Conservation (phyloP, 2,329 filamentous ascomycete genomes). For the Neoarthrinium moseri region DNA sequence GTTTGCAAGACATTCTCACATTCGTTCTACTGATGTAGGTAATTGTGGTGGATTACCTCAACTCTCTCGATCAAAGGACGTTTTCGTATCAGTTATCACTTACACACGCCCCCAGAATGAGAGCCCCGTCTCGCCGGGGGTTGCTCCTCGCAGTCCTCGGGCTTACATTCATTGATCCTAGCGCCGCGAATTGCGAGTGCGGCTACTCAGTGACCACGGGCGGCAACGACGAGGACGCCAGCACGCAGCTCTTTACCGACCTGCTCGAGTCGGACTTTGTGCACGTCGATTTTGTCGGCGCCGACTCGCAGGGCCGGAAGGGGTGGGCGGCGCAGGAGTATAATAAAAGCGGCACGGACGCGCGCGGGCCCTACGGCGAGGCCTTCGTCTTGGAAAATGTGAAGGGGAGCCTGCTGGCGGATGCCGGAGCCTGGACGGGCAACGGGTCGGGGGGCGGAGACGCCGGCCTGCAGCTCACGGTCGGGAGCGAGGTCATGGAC, state of each 20-base stretch:
- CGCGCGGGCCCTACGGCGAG: constrained; percentile 66
- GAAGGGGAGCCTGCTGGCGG: constrained; percentile 46
- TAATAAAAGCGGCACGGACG: constrained; percentile 56
- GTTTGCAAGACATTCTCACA: no score
- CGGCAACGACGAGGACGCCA: constrained; percentile 31
- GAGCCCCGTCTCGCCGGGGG: no score
- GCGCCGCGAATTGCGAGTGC: constrained; percentile 62
- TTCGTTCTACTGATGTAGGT: no score
- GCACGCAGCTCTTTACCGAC: constrained; percentile 61
- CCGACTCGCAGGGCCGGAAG: constrained; percentile 33
- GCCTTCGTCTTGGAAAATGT: constrained; percentile 58
- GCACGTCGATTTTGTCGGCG: constrained; percentile 45
- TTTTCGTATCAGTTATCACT: no score
- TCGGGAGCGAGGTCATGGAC: constrained; percentile 42
- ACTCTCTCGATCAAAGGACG: no score
- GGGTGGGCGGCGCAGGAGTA: constrained; percentile 67
- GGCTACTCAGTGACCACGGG: constrained; percentile 61
- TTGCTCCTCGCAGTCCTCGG: constrained; percentile 5
- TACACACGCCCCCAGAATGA: background rate
- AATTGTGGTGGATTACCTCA: no score
- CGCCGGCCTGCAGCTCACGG: constrained; percentile 56
- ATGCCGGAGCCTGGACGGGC: constrained; percentile 40
- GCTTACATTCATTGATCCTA: constrained; percentile 16
- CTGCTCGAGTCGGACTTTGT: constrained; percentile 71
- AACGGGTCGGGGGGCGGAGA: constrained; percentile 42